Percentiles rank a stretch among this genome's conserved stretches.
phyloP scores from a whole-genome alignment of 2,329 filamentous ascomycete species.

The Hypoxylon sp. region DNA sequence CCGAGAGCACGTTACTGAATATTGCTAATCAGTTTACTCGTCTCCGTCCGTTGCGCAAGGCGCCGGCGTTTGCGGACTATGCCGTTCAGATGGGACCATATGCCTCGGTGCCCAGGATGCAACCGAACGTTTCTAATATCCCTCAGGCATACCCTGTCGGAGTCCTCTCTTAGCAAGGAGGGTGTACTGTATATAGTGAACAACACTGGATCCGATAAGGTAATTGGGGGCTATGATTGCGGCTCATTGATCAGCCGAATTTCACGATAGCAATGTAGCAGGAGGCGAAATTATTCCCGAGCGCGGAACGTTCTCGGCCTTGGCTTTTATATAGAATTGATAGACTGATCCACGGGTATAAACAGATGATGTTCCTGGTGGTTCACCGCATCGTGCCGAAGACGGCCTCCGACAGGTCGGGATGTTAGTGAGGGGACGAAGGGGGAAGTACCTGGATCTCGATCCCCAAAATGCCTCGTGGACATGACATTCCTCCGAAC shows the following conservation, averaged over 20 bases:
- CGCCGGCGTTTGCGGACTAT: conserved; percentile 62
- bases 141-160: conserved; percentile 64
- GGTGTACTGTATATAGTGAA: not conserved
- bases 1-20: conserved; percentile 67
- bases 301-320: conserved; percentile 27
- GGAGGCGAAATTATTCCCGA: conserved; percentile 8
- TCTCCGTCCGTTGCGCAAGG: conserved; percentile 61
- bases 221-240: conserved; percentile 26
- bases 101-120: conserved; percentile 60
- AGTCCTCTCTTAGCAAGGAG: conserved; percentile 48
- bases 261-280: conserved; percentile 12
- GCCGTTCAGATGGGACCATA: conserved; percentile 59
- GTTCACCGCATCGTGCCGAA: conserved; percentile 28
- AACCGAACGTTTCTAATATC: conserved; percentile 60
- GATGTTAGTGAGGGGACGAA: conserved; percentile 13
- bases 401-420: conserved; percentile 29
- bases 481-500: conserved; percentile 30
- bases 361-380: conserved; percentile 30
- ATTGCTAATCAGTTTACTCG: conserved; percentile 67
- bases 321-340: conserved; percentile 18
- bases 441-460: conserved; percentile 39
- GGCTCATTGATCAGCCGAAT: conserved; percentile 30
- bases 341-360: conserved; percentile 37
- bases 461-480: conserved; percentile 40
- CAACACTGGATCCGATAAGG: conserved; percentile 16